phyloP scores from a whole-genome alignment of 305 asterid species.

The Fraxinus latifolia region DNA sequence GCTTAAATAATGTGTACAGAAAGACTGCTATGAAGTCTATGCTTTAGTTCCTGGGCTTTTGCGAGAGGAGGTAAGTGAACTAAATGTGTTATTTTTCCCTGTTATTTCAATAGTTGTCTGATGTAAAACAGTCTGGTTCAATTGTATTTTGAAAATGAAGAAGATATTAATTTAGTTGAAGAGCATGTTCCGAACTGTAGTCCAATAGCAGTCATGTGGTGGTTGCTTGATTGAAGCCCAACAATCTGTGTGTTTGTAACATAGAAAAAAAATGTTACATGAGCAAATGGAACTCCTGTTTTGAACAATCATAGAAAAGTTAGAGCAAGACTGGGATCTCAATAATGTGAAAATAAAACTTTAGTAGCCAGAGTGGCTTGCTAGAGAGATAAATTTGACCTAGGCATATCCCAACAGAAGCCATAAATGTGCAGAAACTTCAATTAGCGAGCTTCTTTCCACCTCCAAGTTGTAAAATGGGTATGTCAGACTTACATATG shows the following conservation, averaged over 20 bases:
- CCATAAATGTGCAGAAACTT: not conserved
- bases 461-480: not conserved
- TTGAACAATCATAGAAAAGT: not conserved
- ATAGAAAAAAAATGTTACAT: not conserved
- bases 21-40: conserved; percentile 91
- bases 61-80: conserved; percentile 84
- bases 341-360: not conserved
- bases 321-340: not conserved
- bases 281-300: not conserved
- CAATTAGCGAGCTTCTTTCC: not conserved
- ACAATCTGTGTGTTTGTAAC: not conserved
- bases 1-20: conserved; percentile 48
- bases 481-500: not conserved
- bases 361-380: not conserved
- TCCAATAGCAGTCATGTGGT: not conserved
- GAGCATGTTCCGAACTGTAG: not conserved
- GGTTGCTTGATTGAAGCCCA: conserved; percentile 2
- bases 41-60: conserved; percentile 94
- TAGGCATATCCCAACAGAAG: not conserved
- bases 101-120: not conserved
- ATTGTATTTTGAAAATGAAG: not conserved
- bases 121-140: not conserved
- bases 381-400: not conserved
- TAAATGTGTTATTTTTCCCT: conserved; percentile 8
- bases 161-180: not conserved